Evolutionary conservation across 768 basidiomycete species (phyloP).

Genomic region (Suillus americanus): DNA sequence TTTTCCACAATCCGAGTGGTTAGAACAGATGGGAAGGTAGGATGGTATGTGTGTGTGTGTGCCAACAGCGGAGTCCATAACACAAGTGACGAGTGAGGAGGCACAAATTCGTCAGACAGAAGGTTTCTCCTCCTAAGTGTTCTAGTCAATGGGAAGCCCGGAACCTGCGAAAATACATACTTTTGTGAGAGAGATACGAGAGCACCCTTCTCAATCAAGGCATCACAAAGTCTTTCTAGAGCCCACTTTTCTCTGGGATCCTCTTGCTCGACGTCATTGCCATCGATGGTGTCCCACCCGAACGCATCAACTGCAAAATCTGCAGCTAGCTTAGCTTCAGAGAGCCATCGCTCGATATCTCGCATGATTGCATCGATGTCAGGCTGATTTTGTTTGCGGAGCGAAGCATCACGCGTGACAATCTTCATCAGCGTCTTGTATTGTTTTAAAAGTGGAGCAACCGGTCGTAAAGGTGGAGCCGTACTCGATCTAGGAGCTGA

Average conservation of each 20-base stretch:
- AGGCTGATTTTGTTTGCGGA: constrained; percentile 48
- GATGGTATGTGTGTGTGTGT: constrained; percentile 57
- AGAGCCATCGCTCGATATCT: constrained; percentile 76
- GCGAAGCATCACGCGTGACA: constrained; percentile 62
- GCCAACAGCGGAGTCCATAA: constrained; percentile 68
- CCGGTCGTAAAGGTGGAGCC: constrained; percentile 45
- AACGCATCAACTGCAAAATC: constrained; percentile 45
- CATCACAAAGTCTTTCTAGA: constrained; percentile 64
- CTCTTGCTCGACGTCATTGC: constrained; percentile 33
- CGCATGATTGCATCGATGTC: constrained; percentile 51
- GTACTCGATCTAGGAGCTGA: constrained; percentile 35
- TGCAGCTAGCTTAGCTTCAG: constrained; percentile 67
- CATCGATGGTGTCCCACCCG: constrained; percentile 42
- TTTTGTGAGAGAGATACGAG: constrained; percentile 84
- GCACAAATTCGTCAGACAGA: constrained; percentile 42
- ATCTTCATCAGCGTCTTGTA: constrained; percentile 73
- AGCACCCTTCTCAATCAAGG: constrained; percentile 65
- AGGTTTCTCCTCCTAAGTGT: constrained; percentile 54
- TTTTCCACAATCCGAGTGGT: constrained; percentile 42
- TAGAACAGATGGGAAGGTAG: constrained; percentile 51
- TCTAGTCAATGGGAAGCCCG: constrained; percentile 7
- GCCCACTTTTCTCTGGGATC: constrained; percentile 66
- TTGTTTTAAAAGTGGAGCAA: constrained; percentile 65
- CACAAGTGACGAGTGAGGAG: constrained; percentile 50
- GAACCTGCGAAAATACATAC: constrained; percentile 40